Evolutionary conservation across 2,329 filamentous ascomycete species (phyloP).

Genomic region (Botryotinia narcissicola): DNA sequence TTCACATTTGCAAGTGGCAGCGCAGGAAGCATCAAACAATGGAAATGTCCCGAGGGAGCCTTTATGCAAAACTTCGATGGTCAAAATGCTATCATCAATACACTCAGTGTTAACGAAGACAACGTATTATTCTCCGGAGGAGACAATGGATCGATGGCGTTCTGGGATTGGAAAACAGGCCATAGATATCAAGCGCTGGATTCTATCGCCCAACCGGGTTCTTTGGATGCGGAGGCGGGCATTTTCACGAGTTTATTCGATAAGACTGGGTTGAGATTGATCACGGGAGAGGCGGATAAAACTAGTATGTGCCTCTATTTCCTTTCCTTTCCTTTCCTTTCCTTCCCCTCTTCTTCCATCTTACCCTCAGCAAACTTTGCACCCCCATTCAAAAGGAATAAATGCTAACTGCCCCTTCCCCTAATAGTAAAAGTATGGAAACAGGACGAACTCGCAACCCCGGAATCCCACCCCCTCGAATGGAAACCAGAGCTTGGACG

Average conservation of each 20-base stretch:
- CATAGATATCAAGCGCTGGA: conserved; percentile 88
- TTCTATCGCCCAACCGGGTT: conserved; percentile 90
- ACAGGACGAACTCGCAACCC: conserved; percentile 84
- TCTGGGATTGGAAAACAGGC: conserved; percentile 99
- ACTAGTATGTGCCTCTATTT: conserved; percentile 57
- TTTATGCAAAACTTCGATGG: conserved; percentile 99
- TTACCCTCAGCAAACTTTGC: not conserved
- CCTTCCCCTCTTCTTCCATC: not conserved
- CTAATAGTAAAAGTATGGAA: conserved; percentile 86
- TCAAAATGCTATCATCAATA: conserved; percentile 95
- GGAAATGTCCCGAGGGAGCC: conserved; percentile 95
- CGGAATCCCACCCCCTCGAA: conserved; percentile 84
- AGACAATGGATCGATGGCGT: conserved; percentile 94
- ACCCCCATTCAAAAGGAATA: not conserved
- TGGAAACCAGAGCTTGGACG: conserved; percentile 83
- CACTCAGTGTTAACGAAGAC: conserved; percentile 87
- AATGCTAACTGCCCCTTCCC: conserved; percentile 32
- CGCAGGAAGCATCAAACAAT: conserved; percentile 95
- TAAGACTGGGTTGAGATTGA: conserved; percentile 79
- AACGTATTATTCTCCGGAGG: conserved; percentile 91
- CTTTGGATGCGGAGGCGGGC: conserved; percentile 88
- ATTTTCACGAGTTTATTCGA: conserved; percentile 96
- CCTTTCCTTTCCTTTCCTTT: not conserved
- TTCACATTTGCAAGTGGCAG: conserved; percentile 95
- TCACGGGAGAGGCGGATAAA: conserved; percentile 95